Base-by-base conservation (phyloP, 371 early-diverging fungal species). In the Mucor lusitanicus region DNA sequence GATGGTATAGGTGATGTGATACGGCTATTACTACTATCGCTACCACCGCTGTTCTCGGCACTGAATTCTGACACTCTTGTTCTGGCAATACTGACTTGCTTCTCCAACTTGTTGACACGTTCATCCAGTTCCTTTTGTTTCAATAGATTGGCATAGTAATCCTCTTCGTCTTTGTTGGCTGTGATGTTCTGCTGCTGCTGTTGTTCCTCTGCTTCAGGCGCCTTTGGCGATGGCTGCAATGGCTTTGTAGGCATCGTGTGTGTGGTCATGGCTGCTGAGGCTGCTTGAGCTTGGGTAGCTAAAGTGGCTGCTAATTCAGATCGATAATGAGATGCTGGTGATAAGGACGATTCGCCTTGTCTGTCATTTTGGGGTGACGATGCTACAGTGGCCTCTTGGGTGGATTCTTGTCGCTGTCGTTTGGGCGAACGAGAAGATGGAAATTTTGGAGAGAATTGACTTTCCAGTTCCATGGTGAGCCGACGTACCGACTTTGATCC, bases 401-500 rank as follows among this genome's bases (percentile, higher is more conserved):
- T 42, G n/a, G 61, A 33, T 30, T 17, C 33, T n/a, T 30, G 32
- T 46, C n/a, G 19, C 12, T 25, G 15, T 21, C 35, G 37, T 17
- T 28, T 17, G 19, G 40, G 33, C 13, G 27, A 35, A 3, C 27
- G 15, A 17, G 56, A 30, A 15, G 23, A 23, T 9, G 58, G 58
- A 6, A 57, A 32, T 27, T 59, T 19, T 2, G 57, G 65, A 23
- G 64, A 42, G 30, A 69, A 40, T 25, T 27, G 30, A 25, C 53
- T 28, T 35, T 63, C 69, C 4, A 69, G 15, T 25, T 69, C 64
- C 11, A 40, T 44, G 8, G 69, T 53, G 17, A 69, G 39, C 25
- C 69, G 46, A 6, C 55, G 48, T 3, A 69, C 69, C 1, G 69
- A 63, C 54, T 63, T 69, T 8, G 59, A 59, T 12, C 69, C 64